A percentile compares a stretch with the other conserved stretches of the same genome.
Conservation (phyloP, 2,329 filamentous ascomycete genomes). For the Penicillium sp. region DNA sequence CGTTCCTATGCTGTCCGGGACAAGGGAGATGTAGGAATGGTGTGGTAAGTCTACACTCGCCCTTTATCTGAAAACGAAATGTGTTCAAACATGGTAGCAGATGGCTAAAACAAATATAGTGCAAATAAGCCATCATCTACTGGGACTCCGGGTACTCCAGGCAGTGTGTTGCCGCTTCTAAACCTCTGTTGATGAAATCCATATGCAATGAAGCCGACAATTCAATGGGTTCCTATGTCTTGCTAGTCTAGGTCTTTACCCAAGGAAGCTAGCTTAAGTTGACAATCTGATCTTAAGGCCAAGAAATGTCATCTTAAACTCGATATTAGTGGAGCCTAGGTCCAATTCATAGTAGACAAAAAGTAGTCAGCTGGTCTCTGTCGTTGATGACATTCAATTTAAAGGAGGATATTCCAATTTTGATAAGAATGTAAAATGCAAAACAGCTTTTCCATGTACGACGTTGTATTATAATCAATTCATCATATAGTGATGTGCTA, state of each 20-base stretch:
- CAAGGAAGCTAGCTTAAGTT: too few species aligned
- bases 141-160: neutral
- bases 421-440: neutral
- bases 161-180: neutral
- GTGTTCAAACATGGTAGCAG: neutral
- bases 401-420: neutral
- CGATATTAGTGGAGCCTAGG: neutral
- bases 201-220: neutral
- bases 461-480: neutral
- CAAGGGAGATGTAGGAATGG: neutral
- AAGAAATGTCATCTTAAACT: neutral
- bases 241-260: neutral
- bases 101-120: neutral
- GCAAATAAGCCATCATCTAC: neutral
- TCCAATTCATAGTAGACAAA: neutral
- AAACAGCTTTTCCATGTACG: neutral
- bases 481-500: neutral
- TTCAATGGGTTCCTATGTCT: too few species aligned
- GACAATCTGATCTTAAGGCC: neutral
- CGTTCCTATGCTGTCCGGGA: conserved; percentile 7
- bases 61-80: neutral
- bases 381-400: neutral
- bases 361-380: neutral
- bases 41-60: neutral
- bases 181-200: neutral